Evolutionary conservation across 768 basidiomycete species (phyloP).

Genomic region (Mycena chlorophos): DNA sequence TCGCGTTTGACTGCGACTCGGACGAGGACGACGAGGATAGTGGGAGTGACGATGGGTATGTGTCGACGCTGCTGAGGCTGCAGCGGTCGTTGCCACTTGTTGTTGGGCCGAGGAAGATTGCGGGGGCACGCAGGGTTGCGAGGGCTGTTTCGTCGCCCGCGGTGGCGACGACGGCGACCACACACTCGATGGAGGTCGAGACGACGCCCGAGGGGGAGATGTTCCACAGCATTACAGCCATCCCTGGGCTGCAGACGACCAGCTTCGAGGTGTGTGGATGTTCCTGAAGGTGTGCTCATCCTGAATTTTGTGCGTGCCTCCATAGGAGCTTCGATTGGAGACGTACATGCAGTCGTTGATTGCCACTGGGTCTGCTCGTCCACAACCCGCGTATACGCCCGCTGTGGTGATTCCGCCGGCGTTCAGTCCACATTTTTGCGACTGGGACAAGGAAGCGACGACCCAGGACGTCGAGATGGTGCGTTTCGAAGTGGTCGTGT

Average conservation of each 20-base stretch:
- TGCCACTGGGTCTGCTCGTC: constrained; percentile 21
- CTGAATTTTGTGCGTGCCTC: background rate
- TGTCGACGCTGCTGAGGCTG: constrained; percentile 17
- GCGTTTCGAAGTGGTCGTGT: background rate
- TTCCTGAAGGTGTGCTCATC: background rate
- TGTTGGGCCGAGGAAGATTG: constrained; percentile 8
- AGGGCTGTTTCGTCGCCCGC: constrained; percentile 9
- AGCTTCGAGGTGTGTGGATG: constrained; percentile 20
- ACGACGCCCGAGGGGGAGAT: constrained; percentile 13
- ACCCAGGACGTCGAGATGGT: constrained; percentile 8
- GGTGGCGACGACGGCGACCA: background rate
- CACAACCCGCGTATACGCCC: constrained; percentile 11
- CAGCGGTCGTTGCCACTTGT: background rate
- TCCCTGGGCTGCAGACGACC: constrained; percentile 14
- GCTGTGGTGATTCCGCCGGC: constrained; percentile 15
- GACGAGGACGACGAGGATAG: constrained; percentile 11
- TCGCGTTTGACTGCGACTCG: constrained; percentile 22
- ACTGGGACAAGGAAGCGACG: background rate
- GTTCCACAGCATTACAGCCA: constrained; percentile 21
- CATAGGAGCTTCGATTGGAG: constrained; percentile 19
- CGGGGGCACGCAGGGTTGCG: constrained; percentile 15
- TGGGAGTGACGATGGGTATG: constrained; percentile 20
- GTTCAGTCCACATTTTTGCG: constrained; percentile 10
- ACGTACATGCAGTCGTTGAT: constrained; percentile 18
- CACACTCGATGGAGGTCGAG: background rate